Evolutionary conservation across 768 basidiomycete species (phyloP), one percentile per base, ranked within the genome.

Genomic region (Mycena chlorophos): DNA sequence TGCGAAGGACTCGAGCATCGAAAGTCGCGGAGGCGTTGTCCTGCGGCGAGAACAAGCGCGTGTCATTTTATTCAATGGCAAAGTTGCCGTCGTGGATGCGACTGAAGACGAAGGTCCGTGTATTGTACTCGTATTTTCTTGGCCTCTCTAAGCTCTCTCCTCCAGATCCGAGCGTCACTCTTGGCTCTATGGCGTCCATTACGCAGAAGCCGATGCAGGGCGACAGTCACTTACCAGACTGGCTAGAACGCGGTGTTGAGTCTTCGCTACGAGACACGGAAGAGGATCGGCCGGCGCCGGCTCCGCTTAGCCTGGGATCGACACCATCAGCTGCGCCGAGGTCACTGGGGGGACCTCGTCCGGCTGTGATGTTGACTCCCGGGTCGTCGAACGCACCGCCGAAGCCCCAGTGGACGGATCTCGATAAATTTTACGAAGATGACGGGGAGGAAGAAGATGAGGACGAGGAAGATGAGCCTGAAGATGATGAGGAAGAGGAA

Each of bases 171-270:
- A 50, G 72, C 75, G 22, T 47, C 2, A 47, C 27, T 22, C 71
- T 95, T 26, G 94, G 91, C 22, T 85, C 90, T 2, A 71, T 91
- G 56, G 81, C 80, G 10, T 71, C 84, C 17, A 75, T 91, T 34
- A 82, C 80, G 2, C 82, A 83, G 2, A 83, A 78, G 65, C 71
- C 75, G 12, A 75, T 84, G 67, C 74, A 71, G 4, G 72, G 76
- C 40, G 83, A 86, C 54, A 74, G 68, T 28, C 49, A 75, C 56
- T 53, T 96, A 0, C 91, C 92, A 0, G 91, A 92, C 63, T 97
- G 95, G 95, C 77, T 89, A 4, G 92, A 95, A 68, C 78, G 83
- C 52, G 94, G 93, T 0, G 91, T 91, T 3, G 91, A 94, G 61
- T 73, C 89, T 1, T 76, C 81, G 0, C 71, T 98, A 53, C 81